phyloP scores from a whole-genome alignment of 2,329 filamentous ascomycete genomes.

The Sporothrix inflata region DNA sequence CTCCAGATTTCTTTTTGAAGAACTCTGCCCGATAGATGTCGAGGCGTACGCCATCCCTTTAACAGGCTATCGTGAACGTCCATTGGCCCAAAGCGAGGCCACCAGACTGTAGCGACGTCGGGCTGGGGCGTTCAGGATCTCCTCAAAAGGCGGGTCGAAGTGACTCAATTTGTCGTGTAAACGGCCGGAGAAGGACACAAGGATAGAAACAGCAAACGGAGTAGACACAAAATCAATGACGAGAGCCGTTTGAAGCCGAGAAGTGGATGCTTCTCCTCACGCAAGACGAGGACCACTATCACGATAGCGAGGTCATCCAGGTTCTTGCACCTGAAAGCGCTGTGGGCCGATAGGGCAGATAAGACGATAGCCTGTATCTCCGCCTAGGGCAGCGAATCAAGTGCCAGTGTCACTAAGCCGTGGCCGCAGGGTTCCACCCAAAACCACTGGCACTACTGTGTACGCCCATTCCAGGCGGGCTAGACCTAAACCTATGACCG shows the following conservation, averaged over 20 bases:
- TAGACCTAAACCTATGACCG: conserved; percentile 7
- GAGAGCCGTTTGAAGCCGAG: conserved; percentile 8
- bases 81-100: background rate
- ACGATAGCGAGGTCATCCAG: conserved; percentile 14
- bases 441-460: background rate
- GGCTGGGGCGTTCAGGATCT: background rate
- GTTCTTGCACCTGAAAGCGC: background rate
- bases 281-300: background rate
- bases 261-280: conserved; percentile 1
- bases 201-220: background rate
- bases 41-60: background rate
- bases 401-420: background rate
- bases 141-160: background rate
- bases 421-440: background rate
- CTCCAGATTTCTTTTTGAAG: background rate
- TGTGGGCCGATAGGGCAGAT: conserved; percentile 15
- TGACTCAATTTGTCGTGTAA: background rate
- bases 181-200: background rate
- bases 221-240: background rate
- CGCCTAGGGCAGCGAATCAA: conserved; percentile 14
- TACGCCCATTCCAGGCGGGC: conserved; percentile 5
- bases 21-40: too few species aligned
- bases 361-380: background rate
- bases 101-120: background rate
- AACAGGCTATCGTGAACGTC: background rate